Evolutionary conservation across 371 early-diverging fungal genomes (phyloP), one percentile per base, ranked within the genome.

Genomic region (Mortierella sp.): DNA sequence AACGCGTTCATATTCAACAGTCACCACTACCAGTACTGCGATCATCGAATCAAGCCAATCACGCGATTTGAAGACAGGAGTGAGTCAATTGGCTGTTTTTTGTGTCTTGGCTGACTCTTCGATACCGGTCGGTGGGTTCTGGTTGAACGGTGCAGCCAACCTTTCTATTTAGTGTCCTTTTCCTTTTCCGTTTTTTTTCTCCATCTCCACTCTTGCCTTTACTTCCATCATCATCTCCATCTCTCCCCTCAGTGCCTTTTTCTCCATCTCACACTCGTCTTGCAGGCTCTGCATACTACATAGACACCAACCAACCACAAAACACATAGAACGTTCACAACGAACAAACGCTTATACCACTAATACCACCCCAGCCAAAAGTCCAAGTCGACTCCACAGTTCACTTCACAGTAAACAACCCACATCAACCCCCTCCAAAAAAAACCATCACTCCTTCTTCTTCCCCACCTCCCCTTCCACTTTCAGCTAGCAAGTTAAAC

Each of bases 1-100:
- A 39, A 41, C 26, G 10, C 2, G 44, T 47, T 6, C 16, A 19
- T 47, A 1, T 16, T 11, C 11, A 45, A 45, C 45, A 13, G 8
- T 45, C 13, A n/a, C n/a, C n/a, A n/a, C n/a, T n/a, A n/a, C n/a
- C n/a, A n/a, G n/a, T n/a, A n/a, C n/a, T n/a, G n/a, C 50, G 47
- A 68, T 74, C 74, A 74, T 31, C 34, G n/a, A n/a, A n/a, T n/a
- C n/a, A n/a, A 58, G 58, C 58, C 68, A 63, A 74, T 75, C 75
- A 64, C 75, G 75, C 70, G 70, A 75, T 73, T 67, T 52, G 48
- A 22, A 34, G 37, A 4, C 8, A 16, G 7, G 24, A 53, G 73
- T 73, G 73, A 73, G 67, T 73, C 73, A 73, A 67, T 50, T 45
- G 43, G 58, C 37, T 31, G 58, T 14, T n/a, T n/a, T n/a, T n/a